phyloP scores from a whole-genome alignment of 1,284 basidiomycete species.

The Trichosporon faecale region DNA sequence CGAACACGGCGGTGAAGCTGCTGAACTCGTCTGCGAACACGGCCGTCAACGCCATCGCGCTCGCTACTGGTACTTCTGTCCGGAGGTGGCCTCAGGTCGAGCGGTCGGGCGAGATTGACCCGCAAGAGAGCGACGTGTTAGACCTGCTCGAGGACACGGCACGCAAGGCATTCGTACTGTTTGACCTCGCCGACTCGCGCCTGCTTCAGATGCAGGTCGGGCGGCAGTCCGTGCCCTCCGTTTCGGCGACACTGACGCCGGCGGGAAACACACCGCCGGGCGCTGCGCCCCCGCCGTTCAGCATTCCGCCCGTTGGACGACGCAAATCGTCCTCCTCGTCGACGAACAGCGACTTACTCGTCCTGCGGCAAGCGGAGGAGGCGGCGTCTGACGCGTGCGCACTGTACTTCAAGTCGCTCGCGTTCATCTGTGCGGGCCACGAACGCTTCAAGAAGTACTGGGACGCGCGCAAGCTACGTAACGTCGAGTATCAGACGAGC shows the following conservation, averaged over 20 bases:
- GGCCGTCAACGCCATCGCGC: constrained; percentile 43
- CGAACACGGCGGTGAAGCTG: constrained; percentile 82
- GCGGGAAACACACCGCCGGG: constrained; percentile 9
- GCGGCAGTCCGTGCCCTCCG: background rate
- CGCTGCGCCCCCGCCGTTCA: constrained; percentile 30
- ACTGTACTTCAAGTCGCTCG: constrained; percentile 88
- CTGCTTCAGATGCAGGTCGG: constrained; percentile 59
- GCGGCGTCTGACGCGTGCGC: constrained; percentile 77
- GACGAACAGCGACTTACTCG: constrained; percentile 54
- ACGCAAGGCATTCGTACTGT: constrained; percentile 90
- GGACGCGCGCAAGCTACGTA: constrained; percentile 42
- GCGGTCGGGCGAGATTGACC: constrained; percentile 56
- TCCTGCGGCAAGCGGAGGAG: constrained; percentile 66
- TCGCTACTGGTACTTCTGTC: constrained; percentile 36
- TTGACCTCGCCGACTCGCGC: constrained; percentile 90
- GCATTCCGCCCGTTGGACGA: constrained; percentile 17
- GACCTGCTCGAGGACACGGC: constrained; percentile 77
- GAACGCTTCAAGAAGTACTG: constrained; percentile 57
- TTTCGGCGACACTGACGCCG: constrained; percentile 16
- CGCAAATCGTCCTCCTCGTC: constrained; percentile 35
- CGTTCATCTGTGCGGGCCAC: constrained; percentile 88
- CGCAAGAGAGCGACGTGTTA: constrained; percentile 75
- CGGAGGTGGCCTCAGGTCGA: constrained; percentile 38
- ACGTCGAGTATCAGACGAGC: constrained; percentile 44
- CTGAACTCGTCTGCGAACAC: constrained; percentile 63